Conservation (phyloP, 805 yeast species). For the Komagataella ulmi region DNA sequence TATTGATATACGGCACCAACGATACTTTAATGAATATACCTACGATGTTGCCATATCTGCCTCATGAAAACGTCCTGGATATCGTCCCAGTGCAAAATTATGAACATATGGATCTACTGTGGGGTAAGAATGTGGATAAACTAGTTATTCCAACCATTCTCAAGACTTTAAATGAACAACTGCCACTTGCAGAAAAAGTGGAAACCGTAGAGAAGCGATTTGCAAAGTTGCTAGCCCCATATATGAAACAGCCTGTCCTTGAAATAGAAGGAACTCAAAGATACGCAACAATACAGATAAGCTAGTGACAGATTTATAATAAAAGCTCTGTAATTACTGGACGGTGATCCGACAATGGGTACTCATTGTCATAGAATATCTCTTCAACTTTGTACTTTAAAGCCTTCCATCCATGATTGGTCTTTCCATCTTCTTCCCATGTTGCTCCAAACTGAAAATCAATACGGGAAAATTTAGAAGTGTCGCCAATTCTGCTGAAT, state of each 20-base stretch:
- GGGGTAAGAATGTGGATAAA: conserved; percentile 62
- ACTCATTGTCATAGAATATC: conserved; percentile 20
- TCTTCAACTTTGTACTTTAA: conserved; percentile 19
- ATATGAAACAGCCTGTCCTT: not conserved
- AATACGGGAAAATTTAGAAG: conserved; percentile 16
- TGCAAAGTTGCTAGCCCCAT: not conserved
- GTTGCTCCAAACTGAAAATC: conserved; percentile 24
- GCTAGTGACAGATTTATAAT: not conserved
- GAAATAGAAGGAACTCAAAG: not conserved
- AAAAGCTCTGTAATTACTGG: conserved; percentile 16
- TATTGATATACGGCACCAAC: conserved; percentile 61
- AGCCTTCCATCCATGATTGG: conserved; percentile 9
- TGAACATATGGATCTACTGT: conserved; percentile 82
- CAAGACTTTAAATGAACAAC: not conserved
- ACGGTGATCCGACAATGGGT: conserved; percentile 31
- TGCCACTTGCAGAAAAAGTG: not conserved
- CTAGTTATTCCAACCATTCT: conserved; percentile 21
- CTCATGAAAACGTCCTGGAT: conserved; percentile 5
- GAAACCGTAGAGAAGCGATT: not conserved
- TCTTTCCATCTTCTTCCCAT: conserved; percentile 5
- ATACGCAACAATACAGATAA: not conserved
- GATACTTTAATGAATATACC: conserved; percentile 85
- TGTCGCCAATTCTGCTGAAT: conserved; percentile 14
- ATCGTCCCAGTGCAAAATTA: conserved; percentile 44
- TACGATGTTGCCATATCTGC: conserved; percentile 50